Conservation (phyloP, 2,329 filamentous ascomycete species). For the Ophiosphaerella narmari region DNA sequence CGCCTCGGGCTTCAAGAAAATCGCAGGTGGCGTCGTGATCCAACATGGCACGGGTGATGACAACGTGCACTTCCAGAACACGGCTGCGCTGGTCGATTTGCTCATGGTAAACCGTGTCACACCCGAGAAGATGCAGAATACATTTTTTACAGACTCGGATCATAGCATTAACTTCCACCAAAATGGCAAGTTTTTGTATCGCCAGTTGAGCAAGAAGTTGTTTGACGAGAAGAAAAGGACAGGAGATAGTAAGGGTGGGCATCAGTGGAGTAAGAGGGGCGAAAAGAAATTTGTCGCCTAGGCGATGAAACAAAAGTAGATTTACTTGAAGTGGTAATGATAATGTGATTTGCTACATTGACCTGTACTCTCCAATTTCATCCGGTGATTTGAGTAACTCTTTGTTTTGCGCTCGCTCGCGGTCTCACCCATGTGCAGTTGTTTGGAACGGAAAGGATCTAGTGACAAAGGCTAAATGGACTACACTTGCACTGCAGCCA, state of each 20-base stretch:
- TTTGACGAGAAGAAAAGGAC: conserved; percentile 64
- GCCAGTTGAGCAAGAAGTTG: conserved; percentile 64
- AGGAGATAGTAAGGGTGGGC: conserved; percentile 41
- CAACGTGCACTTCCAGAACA: conserved; percentile 73
- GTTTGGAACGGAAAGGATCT: too few relatives aligned
- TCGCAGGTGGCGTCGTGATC: conserved; percentile 64
- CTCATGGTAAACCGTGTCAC: conserved; percentile 64
- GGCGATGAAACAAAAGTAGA: too few relatives aligned
- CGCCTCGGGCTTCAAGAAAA: conserved; percentile 64
- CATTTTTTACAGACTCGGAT: conserved; percentile 68
- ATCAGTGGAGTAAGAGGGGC: conserved; percentile 54
- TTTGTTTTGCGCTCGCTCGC: too few relatives aligned
- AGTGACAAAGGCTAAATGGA: too few relatives aligned
- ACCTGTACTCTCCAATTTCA: too few relatives aligned
- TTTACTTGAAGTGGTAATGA: neutral
- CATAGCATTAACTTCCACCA: conserved; percentile 66
- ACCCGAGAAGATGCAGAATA: conserved; percentile 65
- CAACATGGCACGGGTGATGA: conserved; percentile 72
- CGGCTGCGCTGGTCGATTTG: conserved; percentile 65
- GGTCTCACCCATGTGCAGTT: too few relatives aligned
- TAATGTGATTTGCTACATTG: neutral
- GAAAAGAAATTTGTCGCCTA: conserved; percentile 20
- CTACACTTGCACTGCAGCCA: too few relatives aligned
- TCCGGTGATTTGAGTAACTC: too few relatives aligned
- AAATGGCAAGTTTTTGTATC: conserved; percentile 62